phyloP scores from a whole-genome alignment of 768 basidiomycete genomes.

The Heimioporus sp. region DNA sequence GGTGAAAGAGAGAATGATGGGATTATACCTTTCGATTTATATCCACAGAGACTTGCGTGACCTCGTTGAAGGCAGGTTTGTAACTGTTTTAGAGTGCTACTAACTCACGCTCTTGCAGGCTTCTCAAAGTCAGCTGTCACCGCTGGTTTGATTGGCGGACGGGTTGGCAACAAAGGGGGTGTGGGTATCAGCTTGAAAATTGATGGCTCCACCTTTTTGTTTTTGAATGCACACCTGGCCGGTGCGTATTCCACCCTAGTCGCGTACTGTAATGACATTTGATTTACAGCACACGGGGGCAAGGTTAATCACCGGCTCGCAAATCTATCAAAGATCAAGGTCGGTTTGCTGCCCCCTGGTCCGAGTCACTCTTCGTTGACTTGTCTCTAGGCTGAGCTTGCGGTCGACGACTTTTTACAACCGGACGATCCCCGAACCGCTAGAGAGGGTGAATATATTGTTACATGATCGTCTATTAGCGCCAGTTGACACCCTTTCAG shows the following conservation, averaged over 20 bases:
- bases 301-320: conserved; percentile 76
- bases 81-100: not conserved
- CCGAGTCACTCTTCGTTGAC: not conserved
- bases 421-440: conserved; percentile 60
- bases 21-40: conserved; percentile 76
- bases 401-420: conserved; percentile 74
- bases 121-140: conserved; percentile 82
- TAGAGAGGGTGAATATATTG: conserved; percentile 58
- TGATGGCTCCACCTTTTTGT: conserved; percentile 78
- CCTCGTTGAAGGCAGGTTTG: conserved; percentile 54
- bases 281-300: conserved; percentile 65
- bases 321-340: conserved; percentile 89
- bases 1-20: conserved; percentile 90
- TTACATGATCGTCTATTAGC: not conserved
- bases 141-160: conserved; percentile 85
- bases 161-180: conserved; percentile 91
- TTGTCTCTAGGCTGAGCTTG: conserved; percentile 58
- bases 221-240: conserved; percentile 89
- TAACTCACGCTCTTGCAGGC: conserved; percentile 37
- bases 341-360: conserved; percentile 19
- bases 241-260: conserved; percentile 39
- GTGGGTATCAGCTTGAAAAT: conserved; percentile 89
- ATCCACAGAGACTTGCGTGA: conserved; percentile 68
- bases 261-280: not conserved
- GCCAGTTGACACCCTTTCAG: conserved; percentile 28